Conservation (phyloP, 1,284 basidiomycete genomes). For the Ustilago lituana region DNA sequence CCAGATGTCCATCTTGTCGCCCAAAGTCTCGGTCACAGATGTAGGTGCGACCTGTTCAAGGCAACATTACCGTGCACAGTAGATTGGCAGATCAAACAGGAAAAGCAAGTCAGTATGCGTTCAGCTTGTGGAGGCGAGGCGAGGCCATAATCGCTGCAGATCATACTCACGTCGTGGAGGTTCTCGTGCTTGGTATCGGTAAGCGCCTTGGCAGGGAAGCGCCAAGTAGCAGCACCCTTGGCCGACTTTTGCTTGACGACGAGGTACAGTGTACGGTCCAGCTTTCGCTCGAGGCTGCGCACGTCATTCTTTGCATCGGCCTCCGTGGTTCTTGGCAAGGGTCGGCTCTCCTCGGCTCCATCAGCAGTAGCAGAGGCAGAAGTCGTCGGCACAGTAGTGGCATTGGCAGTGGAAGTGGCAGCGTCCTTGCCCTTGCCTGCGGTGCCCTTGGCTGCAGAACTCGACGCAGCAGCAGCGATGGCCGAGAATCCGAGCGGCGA, state of each 20-base stretch:
- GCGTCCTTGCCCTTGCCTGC: constrained; percentile 17
- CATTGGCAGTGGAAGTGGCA: not conserved
- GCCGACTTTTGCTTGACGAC: constrained; percentile 72
- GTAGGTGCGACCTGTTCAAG: constrained; percentile 28
- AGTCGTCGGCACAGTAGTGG: too few relatives aligned
- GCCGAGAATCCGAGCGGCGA: constrained; percentile 39
- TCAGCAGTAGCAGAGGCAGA: constrained; percentile 9
- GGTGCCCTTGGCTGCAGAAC: constrained; percentile 13
- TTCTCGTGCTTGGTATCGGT: constrained; percentile 31
- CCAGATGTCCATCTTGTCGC: constrained; percentile 64
- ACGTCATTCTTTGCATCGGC: constrained; percentile 75
- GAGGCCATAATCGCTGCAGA: not conserved
- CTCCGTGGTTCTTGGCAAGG: constrained; percentile 69
- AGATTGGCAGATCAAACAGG: not conserved
- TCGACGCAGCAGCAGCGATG: constrained; percentile 19
- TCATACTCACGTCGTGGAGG: constrained; percentile 34
- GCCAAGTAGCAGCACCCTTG: constrained; percentile 34
- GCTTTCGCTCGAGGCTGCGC: constrained; percentile 80
- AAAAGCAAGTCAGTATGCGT: not conserved
- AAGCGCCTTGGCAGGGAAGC: constrained; percentile 48
- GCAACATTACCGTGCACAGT: too few relatives aligned
- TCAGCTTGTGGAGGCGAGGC: not conserved
- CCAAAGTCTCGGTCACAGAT: constrained; percentile 48
- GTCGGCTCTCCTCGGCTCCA: constrained; percentile 69
- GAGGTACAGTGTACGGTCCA: constrained; percentile 86